These are phyloP conservation scores for Phytophthora pini DNA, from an alignment of 352 stramenopile species.

Conservation along the genomic window DNA sequence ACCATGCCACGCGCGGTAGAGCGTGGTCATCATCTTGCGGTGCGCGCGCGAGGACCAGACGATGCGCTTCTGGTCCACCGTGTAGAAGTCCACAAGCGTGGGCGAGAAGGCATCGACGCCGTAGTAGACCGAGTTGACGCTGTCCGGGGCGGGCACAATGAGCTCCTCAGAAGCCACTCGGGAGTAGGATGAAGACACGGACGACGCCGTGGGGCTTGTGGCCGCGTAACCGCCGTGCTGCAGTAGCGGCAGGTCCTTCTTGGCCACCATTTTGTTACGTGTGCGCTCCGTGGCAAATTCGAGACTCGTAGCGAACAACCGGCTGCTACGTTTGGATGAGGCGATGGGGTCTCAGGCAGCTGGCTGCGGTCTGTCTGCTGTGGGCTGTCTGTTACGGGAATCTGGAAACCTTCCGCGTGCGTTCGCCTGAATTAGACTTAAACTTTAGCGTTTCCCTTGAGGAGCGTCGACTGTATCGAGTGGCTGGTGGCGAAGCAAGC, in stretches of 20 bases:
- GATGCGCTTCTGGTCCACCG: constrained; percentile 83
- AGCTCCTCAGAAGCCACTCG: constrained; percentile 81
- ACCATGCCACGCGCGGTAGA: constrained; percentile 77
- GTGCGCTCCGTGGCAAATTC: constrained; percentile 26
- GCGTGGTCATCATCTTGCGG: constrained; percentile 91
- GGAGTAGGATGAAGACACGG: constrained; percentile 58
- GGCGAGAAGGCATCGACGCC: constrained; percentile 87
- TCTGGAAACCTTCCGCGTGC: constrained; percentile 26
- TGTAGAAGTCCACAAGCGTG: constrained; percentile 89
- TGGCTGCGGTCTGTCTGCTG: constrained; percentile 5
- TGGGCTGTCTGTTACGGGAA: constrained; percentile 28
- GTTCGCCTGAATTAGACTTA: constrained; percentile 15
- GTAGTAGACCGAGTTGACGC: constrained; percentile 87
- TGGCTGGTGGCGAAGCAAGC: not conserved
- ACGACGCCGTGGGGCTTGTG: constrained; percentile 51
- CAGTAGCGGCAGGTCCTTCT: constrained; percentile 65
- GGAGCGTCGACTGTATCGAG: not conserved
- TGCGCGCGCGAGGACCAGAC: constrained; percentile 87
- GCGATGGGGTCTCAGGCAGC: constrained; percentile 1
- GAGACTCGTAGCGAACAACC: constrained; percentile 16
- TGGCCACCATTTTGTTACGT: constrained; percentile 35
- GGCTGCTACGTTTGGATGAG: constrained; percentile 1
- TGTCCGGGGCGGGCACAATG: constrained; percentile 75
- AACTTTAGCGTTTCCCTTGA: not conserved
- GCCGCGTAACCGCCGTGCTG: constrained; percentile 47